Percentiles rank a stretch among this genome's conserved stretches.
Evolutionary conservation across 78 protist species (phyloP).

Genomic region (Protostelium mycophagum): DNA sequence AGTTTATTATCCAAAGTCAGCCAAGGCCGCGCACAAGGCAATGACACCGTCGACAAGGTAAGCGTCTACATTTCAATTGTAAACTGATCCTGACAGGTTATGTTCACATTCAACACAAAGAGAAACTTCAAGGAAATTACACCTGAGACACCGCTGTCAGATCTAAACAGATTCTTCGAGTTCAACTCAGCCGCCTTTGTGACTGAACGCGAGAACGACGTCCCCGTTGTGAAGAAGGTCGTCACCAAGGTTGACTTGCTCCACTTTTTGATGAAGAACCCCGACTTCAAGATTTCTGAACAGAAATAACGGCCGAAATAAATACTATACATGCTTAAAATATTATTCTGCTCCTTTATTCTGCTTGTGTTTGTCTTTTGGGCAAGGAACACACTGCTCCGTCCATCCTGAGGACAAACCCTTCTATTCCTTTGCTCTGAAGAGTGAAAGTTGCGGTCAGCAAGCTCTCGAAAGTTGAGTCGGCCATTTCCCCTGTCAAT

Average conservation of each 20-base stretch:
- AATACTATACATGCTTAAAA: too few relatives aligned
- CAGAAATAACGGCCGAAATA: too few relatives aligned
- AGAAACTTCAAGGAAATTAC: conserved; percentile 30
- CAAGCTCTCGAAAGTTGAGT: too few relatives aligned
- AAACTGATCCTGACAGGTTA: conserved; percentile 16
- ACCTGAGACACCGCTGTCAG: conserved; percentile 29
- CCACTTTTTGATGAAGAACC: conserved; percentile 27
- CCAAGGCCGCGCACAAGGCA: conserved; percentile 19
- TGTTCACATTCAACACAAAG: conserved; percentile 59
- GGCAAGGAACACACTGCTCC: too few relatives aligned
- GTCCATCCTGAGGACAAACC: too few relatives aligned
- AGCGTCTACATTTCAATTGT: too few relatives aligned
- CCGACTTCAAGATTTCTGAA: background rate
- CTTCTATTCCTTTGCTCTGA: too few relatives aligned
- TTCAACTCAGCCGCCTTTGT: conserved; percentile 43
- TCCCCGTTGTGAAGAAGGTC: conserved; percentile 14
- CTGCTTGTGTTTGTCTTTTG: too few relatives aligned
- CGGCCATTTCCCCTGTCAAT: too few relatives aligned
- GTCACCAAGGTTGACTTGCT: conserved; percentile 54
- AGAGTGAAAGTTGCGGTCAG: too few relatives aligned
- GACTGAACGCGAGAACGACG: conserved; percentile 47
- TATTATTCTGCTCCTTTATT: too few relatives aligned
- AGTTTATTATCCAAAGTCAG: conserved; percentile 28
- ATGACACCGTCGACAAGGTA: conserved; percentile 34
- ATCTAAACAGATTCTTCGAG: conserved; percentile 39